Percentiles rank a stretch among this genome's conserved stretches.
Conservation (phyloP, 129 eudicot species). For the Glebionis coronaria region DNA sequence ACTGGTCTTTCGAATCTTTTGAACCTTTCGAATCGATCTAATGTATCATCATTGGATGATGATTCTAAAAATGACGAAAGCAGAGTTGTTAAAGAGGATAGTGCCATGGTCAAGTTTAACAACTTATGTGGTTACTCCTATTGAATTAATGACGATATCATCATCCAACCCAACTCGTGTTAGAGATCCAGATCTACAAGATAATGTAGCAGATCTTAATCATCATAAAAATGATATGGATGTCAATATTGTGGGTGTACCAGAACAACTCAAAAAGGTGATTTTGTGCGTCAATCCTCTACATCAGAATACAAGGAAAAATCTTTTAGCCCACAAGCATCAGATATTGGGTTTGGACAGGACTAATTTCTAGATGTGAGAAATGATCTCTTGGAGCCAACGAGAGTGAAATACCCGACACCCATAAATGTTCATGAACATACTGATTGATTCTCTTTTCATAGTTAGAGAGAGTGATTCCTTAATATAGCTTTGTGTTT, state of each 20-base stretch:
- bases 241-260: slow-evolving; percentile 77
- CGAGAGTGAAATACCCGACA: slow-evolving; percentile 13
- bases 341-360: slow-evolving; percentile 65
- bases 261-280: slow-evolving; percentile 42
- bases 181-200: slow-evolving; percentile 6
- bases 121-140: slow-evolving; percentile 89
- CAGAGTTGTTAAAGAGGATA: slow-evolving; percentile 33
- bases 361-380: slow-evolving; percentile 47
- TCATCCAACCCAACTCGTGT: slow-evolving; percentile 43
- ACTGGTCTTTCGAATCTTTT: slow-evolving; percentile 39
- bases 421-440: slow-evolving; percentile 48
- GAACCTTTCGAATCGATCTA: slow-evolving; percentile 21
- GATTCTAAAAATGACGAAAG: slow-evolving; percentile 32
- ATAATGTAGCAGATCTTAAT: slow-evolving; percentile 42
- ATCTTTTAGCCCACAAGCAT: slow-evolving; percentile 70
- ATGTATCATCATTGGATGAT: slow-evolving; percentile 36
- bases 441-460: not conserved
- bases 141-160: slow-evolving; percentile 75
- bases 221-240: slow-evolving; percentile 59
- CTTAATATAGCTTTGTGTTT: too few relatives aligned
- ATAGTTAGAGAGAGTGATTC: too few relatives aligned
- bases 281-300: not conserved
- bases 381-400: slow-evolving; percentile 39
- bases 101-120: slow-evolving; percentile 43
- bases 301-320: slow-evolving; percentile 44